Evolutionary conservation across 768 basidiomycete species (phyloP).

Genomic region (Ephemerocybe angulata): DNA sequence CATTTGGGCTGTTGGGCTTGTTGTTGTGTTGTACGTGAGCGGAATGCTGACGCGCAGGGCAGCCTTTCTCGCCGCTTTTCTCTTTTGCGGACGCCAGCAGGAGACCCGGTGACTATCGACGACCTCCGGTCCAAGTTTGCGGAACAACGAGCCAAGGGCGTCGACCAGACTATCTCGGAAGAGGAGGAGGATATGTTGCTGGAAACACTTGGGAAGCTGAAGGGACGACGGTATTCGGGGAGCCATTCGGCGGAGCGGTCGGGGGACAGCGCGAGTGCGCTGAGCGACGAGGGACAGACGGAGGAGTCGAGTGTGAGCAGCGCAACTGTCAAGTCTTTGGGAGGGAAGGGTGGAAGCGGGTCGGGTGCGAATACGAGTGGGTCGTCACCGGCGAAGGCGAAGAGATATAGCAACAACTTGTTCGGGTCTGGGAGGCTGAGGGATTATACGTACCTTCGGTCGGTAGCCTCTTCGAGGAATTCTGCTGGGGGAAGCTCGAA

Average conservation of each 20-base stretch:
- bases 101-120: conserved; percentile 63
- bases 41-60: too few species aligned
- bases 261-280: conserved; percentile 27
- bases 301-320: conserved; percentile 25
- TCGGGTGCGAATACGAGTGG: conserved; percentile 28
- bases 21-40: conserved; percentile 15
- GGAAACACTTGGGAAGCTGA: conserved; percentile 57
- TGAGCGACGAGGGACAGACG: conserved; percentile 3
- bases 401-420: conserved; percentile 83
- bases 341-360: conserved; percentile 21
- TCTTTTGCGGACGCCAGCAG: conserved; percentile 64
- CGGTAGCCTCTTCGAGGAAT: conserved; percentile 39
- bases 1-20: conserved; percentile 8
- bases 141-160: conserved; percentile 70
- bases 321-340: conserved; percentile 26
- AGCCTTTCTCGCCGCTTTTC: conserved; percentile 84
- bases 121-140: conserved; percentile 65
- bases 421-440: conserved; percentile 79
- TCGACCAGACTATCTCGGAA: conserved; percentile 65
- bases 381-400: conserved; percentile 49
- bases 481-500: conserved; percentile 38
- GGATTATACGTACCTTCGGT: conserved; percentile 69
- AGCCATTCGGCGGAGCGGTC: conserved; percentile 29
- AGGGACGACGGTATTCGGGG: conserved; percentile 26
- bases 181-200: conserved; percentile 85